phyloP scores from a whole-genome alignment of 1,284 basidiomycete genomes.

The Fomitopsis palustris region DNA sequence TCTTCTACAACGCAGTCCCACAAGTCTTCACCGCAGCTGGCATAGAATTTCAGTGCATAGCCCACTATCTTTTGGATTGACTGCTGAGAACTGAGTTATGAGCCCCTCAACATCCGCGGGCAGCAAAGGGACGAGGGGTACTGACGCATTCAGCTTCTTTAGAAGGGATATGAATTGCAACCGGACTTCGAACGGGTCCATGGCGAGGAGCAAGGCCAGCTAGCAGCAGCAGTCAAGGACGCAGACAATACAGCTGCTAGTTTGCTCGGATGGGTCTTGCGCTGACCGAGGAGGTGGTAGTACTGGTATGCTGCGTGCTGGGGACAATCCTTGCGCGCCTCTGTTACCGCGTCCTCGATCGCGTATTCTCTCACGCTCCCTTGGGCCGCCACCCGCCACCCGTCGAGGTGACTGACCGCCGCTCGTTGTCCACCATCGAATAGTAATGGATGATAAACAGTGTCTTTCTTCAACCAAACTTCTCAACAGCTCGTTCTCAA shows the following conservation, averaged over 20 bases:
- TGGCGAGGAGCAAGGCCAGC: too few relatives aligned
- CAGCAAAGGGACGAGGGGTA: constrained; percentile 22
- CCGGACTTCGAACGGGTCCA: constrained; percentile 90
- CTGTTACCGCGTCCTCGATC: background rate
- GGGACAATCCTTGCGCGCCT: background rate
- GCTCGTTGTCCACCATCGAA: background rate
- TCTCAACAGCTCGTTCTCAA: too few relatives aligned
- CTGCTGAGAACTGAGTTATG: constrained; percentile 65
- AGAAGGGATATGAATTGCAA: constrained; percentile 80
- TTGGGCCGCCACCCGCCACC: background rate
- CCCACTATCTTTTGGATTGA: constrained; percentile 88
- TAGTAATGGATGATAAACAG: too few relatives aligned
- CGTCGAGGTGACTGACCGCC: too few relatives aligned
- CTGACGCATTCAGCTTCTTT: constrained; percentile 76
- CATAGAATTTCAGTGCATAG: constrained; percentile 83
- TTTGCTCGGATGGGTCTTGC: too few relatives aligned
- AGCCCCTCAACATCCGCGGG: constrained; percentile 27
- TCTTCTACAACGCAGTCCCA: constrained; percentile 95
- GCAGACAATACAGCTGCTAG: too few relatives aligned
- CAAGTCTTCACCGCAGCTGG: constrained; percentile 82
- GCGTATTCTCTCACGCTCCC: background rate
- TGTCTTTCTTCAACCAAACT: too few relatives aligned
- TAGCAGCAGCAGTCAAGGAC: too few relatives aligned
- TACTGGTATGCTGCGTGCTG: too few relatives aligned
- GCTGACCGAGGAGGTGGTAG: too few relatives aligned